These are phyloP conservation scores for Penicillium egyptiacum DNA, from an alignment of 495 filamentous ascomycete species.

Conservation along the genomic window DNA sequence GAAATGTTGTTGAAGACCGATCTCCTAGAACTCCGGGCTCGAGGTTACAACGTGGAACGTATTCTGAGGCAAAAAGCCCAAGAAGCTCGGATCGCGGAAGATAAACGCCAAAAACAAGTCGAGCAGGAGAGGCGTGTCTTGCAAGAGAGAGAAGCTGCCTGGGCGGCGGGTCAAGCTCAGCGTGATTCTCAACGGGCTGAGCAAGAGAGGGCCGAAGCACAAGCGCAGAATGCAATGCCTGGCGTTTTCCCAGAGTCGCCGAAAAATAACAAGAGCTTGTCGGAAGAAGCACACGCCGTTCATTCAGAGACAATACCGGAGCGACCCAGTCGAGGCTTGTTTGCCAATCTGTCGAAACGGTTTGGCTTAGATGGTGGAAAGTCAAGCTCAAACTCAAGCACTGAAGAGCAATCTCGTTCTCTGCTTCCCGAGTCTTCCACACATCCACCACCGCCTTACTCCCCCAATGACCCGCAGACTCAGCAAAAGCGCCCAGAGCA, in stretches of 20 bases:
- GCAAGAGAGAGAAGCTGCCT: conserved; percentile 62
- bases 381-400: conserved; percentile 26
- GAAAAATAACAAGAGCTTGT: conserved; percentile 40
- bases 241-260: conserved; percentile 67
- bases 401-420: conserved; percentile 29
- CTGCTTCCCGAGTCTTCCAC: conserved; percentile 26
- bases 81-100: conserved; percentile 81
- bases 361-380: conserved; percentile 60
- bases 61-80: conserved; percentile 82
- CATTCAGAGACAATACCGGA: conserved; percentile 32
- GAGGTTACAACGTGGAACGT: conserved; percentile 92
- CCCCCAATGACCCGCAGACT: conserved; percentile 40
- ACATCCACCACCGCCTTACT: conserved; percentile 47
- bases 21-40: conserved; percentile 69
- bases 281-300: conserved; percentile 24
- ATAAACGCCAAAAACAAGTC: conserved; percentile 70
- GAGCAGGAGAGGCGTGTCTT: conserved; percentile 69
- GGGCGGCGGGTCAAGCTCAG: conserved; percentile 39
- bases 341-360: conserved; percentile 62
- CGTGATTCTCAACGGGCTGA: conserved; percentile 22
- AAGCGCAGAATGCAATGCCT: conserved; percentile 56
- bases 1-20: conserved; percentile 85
- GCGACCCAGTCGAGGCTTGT: conserved; percentile 52
- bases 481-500: conserved; percentile 33
- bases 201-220: conserved; percentile 29